These are phyloP conservation scores for Catharanthus roseus DNA, from an alignment of 257 asterid genomes.

Conservation along the genomic window DNA sequence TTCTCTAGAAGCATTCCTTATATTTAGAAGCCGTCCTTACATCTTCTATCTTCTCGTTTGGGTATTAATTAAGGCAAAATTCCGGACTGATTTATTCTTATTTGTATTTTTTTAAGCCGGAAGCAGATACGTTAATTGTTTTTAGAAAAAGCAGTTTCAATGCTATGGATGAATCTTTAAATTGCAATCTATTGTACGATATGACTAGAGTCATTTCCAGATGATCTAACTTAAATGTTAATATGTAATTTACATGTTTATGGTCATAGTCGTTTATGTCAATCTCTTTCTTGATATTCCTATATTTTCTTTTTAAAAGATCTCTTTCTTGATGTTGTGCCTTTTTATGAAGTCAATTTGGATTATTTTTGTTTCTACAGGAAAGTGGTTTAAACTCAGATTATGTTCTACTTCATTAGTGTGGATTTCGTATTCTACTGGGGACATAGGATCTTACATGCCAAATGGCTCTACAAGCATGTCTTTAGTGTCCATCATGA, in stretches of 20 bases:
- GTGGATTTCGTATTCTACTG: conserved; percentile 96
- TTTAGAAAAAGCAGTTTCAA: too few relatives aligned
- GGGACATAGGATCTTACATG: conserved; percentile 93
- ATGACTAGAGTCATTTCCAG: background rate
- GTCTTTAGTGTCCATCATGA: conserved; percentile 99
- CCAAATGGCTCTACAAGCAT: conserved; percentile 99
- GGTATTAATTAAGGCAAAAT: too few relatives aligned
- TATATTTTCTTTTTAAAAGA: background rate
- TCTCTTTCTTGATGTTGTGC: too few relatives aligned
- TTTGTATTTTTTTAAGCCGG: too few relatives aligned
- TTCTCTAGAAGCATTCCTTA: too few relatives aligned
- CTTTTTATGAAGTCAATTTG: conserved; percentile 13
- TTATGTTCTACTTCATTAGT: conserved; percentile 79
- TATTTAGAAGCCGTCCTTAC: too few relatives aligned
- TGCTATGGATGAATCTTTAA: background rate
- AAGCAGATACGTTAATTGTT: too few relatives aligned
- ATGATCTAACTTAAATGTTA: conserved; percentile 1
- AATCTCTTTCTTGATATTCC: background rate
- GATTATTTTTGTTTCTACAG: conserved; percentile 41
- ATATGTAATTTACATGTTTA: background rate
- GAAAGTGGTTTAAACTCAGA: conserved; percentile 82
- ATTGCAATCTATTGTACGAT: background rate
- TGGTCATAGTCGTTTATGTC: conserved; percentile 3
- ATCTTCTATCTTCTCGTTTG: too few relatives aligned
- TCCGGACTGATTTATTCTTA: too few relatives aligned